Percentiles rank a stretch among this genome's conserved stretches.
These are phyloP conservation scores for Penicillium sp. DNA, from an alignment of 2,329 filamentous ascomycete genomes.

Conservation along the genomic window DNA sequence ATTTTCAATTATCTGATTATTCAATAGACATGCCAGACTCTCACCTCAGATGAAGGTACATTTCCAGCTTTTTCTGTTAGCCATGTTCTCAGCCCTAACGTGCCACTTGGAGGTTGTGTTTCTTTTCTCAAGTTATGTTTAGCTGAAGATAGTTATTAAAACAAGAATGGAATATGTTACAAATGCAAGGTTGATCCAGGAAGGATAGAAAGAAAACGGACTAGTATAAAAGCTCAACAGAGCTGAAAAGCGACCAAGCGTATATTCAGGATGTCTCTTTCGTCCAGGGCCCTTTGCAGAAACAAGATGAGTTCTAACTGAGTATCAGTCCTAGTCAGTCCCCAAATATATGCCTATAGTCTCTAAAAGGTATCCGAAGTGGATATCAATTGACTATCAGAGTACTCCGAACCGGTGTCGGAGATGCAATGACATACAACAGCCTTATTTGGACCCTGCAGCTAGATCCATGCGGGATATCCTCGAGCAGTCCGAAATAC, in stretches of 20 bases:
- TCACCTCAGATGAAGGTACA: too few species aligned
- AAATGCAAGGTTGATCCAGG: not conserved
- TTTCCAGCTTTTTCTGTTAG: too few species aligned
- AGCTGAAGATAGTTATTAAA: not conserved
- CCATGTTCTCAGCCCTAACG: not conserved
- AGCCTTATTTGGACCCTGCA: not conserved
- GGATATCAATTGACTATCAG: not conserved
- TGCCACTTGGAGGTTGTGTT: not conserved
- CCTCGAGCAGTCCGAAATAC: not conserved
- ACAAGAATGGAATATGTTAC: not conserved
- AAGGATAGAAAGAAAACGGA: not conserved
- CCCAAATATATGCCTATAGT: too few species aligned
- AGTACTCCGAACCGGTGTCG: not conserved
- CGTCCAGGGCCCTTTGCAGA: not conserved
- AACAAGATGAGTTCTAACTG: not conserved
- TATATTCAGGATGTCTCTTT: not conserved
- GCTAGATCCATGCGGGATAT: not conserved
- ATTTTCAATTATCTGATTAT: not conserved
- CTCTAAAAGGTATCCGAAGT: not conserved
- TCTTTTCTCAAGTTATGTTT: not conserved
- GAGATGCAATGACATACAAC: not conserved
- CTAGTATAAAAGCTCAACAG: not conserved
- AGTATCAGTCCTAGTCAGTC: too few species aligned
- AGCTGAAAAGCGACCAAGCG: not conserved
- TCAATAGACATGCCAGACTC: not conserved